A percentile compares a stretch with the other conserved stretches of the same genome.
Evolutionary conservation across 208 protist species (phyloP).

Genomic region (Trypanosomatidae sp.): DNA sequence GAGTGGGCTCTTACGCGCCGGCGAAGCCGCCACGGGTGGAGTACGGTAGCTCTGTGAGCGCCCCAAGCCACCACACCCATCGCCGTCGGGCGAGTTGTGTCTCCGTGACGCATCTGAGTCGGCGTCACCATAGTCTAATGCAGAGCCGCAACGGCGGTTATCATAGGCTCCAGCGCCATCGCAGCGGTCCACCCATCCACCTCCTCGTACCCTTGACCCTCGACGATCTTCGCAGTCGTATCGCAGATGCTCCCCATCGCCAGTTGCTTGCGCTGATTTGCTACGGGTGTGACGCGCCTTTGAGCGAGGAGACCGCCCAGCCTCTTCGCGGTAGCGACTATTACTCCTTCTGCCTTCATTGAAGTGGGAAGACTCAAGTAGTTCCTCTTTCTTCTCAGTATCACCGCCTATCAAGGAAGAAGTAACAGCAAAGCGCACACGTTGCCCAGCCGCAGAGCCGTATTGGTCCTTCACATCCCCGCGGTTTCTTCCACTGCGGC

Average conservation of each 20-base stretch:
- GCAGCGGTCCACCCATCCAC: not conserved
- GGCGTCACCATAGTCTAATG: conserved; percentile 13
- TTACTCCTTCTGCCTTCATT: not conserved
- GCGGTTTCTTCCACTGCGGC: not conserved
- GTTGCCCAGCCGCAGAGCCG: not conserved
- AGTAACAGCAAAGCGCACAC: not conserved
- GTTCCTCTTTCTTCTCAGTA: not conserved
- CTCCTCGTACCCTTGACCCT: not conserved
- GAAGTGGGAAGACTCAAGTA: not conserved
- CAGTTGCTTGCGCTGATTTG: not conserved
- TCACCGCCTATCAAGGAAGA: not conserved
- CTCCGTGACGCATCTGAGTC: conserved; percentile 2
- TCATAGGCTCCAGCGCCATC: not conserved
- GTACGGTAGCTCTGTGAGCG: conserved; percentile 1
- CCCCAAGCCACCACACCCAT: not conserved
- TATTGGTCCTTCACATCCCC: too few species aligned
- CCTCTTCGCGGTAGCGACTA: not conserved
- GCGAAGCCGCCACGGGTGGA: not conserved
- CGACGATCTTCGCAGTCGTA: not conserved
- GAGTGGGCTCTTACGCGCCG: not conserved
- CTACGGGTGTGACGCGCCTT: not conserved
- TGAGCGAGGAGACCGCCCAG: not conserved
- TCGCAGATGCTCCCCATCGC: not conserved
- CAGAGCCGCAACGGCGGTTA: not conserved
- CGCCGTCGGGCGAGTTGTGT: not conserved